A percentile compares a stretch with the other conserved stretches of the same genome.
These are phyloP conservation scores for Aurifilum marmelostoma DNA, from an alignment of 2,329 filamentous ascomycete species.

Conservation along the genomic window DNA sequence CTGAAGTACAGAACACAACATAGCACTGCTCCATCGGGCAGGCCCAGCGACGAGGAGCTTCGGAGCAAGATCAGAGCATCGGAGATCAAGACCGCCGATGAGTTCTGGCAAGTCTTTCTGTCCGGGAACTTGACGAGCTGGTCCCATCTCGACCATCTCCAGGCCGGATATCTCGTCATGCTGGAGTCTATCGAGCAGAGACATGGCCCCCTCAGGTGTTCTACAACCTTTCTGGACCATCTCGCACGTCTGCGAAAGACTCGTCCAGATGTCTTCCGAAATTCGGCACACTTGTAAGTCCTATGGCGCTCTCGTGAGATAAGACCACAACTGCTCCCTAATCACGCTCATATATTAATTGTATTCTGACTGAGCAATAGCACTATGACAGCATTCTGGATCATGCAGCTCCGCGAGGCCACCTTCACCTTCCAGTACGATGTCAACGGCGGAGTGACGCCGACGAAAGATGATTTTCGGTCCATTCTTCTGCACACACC, in stretches of 20 bases:
- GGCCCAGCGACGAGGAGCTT: slow-evolving; percentile 14
- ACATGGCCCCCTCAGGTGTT: slow-evolving; percentile 35
- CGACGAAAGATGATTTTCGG: slow-evolving; percentile 1
- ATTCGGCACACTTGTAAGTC: slow-evolving; percentile 39
- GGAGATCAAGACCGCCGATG: slow-evolving; percentile 17
- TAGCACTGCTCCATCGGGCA: neutral
- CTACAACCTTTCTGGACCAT: slow-evolving; percentile 37
- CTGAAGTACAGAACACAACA: neutral
- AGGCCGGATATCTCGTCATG: slow-evolving; percentile 40
- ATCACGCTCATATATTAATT: too few species aligned
- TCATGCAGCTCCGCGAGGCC: slow-evolving; percentile 40
- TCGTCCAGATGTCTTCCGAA: slow-evolving; percentile 38
- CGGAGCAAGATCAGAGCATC: slow-evolving; percentile 16
- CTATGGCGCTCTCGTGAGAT: neutral
- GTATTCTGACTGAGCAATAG: neutral
- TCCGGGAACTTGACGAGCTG: slow-evolving; percentile 36
- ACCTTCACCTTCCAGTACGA: slow-evolving; percentile 34
- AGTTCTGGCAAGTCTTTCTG: slow-evolving; percentile 37
- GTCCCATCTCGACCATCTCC: slow-evolving; percentile 41
- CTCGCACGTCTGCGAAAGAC: slow-evolving; percentile 34
- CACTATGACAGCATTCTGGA: slow-evolving; percentile 40
- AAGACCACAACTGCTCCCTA: too few species aligned
- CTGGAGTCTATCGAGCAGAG: slow-evolving; percentile 35
- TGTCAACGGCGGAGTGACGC: neutral
- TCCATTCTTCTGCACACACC: slow-evolving; percentile 10